Evolutionary conservation across 306 rosid genomes (phyloP).

Genomic region (Rosa rugosa): DNA sequence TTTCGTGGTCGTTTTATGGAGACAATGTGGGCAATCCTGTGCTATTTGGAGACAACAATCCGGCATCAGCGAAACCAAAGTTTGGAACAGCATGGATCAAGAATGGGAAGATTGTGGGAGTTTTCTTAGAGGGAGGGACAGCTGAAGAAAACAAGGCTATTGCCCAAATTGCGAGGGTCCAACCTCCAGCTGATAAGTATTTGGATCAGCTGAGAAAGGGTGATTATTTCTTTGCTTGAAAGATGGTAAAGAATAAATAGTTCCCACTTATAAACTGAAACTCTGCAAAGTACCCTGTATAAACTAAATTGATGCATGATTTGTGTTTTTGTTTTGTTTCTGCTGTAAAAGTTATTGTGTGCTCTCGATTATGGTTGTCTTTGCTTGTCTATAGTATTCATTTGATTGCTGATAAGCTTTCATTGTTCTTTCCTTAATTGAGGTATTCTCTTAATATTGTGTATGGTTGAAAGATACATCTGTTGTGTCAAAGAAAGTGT

Average conservation of each 20-base stretch:
- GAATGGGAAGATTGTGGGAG: slow-evolving; percentile 40
- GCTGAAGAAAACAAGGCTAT: slow-evolving; percentile 42
- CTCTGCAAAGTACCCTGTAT: neutral
- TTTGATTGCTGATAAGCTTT: neutral
- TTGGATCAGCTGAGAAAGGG: slow-evolving; percentile 20
- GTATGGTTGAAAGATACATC: neutral
- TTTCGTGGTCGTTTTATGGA: slow-evolving; percentile 46
- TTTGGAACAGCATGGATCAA: slow-evolving; percentile 48
- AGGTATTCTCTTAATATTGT: neutral
- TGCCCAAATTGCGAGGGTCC: slow-evolving; percentile 35
- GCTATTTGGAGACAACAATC: slow-evolving; percentile 32
- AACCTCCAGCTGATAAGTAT: slow-evolving; percentile 18
- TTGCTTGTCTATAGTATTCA: neutral
- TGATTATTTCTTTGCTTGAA: slow-evolving; percentile 36
- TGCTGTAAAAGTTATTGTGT: neutral
- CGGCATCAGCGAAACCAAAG: slow-evolving; percentile 21
- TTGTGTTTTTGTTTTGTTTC: neutral
- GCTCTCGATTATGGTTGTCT: neutral
- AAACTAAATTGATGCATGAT: neutral
- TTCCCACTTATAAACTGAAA: neutral
- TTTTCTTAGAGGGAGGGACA: slow-evolving; percentile 48
- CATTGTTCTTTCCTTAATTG: neutral
- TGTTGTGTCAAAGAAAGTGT: no score
- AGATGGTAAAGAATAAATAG: neutral
- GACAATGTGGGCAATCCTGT: slow-evolving; percentile 44